Evolutionary conservation across 129 eudicot species (phyloP), one percentile per base, ranked within the genome.

Genomic region (Tanacetum coccineum): DNA sequence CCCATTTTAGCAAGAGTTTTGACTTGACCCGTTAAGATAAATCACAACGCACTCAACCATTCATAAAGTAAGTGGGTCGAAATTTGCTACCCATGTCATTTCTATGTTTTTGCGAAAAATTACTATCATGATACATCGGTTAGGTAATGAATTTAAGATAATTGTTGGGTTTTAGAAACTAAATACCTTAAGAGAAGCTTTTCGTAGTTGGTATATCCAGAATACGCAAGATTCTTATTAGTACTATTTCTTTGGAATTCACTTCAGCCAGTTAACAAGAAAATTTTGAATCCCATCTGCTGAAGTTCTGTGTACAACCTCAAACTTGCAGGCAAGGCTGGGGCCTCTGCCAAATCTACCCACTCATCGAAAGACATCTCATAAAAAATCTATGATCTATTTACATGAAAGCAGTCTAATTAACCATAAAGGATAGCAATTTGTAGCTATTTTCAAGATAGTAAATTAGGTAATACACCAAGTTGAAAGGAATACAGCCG

Each of bases 321-420:
- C 57, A 92, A 79, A 81, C 98, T 92, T 70, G 96, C 90, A 4
- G 87, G 78, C 57, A 92, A 44, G 47, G 91, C 96, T 53, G 96
- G 96, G 13, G 91, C 96, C 76, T 83, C 84, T 25, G 89, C 87
- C 67, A 53, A 42, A 25, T 74, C 81, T 54, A 80, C 90, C 98
- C 96, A 92, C 13, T 68, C 74, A 32, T 92, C 55, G 40, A 81
- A 92, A 25, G 95, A 56, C 20, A 53, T 25, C 59, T 85, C 95
- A 66, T 85, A 70, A 49, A 85, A 91, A 17, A 50, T 19, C 63
- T 85, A 85, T 18, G 85, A 81, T 64, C 98, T 91, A 74, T 63
- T 10, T 6, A 28, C 64, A 74, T 28, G 14, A 77, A 65, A 64
- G 8, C 59, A 81, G 28, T 21, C 51, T 55, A 22, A 22, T 22